These are phyloP conservation scores for Corinectria fuckeliana DNA, from an alignment of 2,329 filamentous ascomycete genomes.

Conservation along the genomic window DNA sequence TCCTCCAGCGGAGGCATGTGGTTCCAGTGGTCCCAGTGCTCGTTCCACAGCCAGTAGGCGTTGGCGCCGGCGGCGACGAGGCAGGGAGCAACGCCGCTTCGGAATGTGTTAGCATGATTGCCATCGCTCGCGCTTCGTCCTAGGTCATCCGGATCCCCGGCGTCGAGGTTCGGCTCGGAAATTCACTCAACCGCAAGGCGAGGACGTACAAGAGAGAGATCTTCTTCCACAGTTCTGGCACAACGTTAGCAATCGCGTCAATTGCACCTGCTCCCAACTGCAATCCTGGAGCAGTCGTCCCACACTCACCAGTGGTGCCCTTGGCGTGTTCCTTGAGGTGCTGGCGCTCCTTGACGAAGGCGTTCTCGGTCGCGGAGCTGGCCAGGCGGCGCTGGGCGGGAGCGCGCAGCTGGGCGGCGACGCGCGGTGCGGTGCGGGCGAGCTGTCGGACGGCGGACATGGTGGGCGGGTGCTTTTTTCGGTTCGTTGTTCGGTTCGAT, in stretches of 20 bases:
- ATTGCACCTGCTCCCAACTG: constrained; percentile 33
- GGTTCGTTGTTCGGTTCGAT: too few species aligned
- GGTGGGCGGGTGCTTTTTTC: constrained; percentile 45
- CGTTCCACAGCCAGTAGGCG: constrained; percentile 88
- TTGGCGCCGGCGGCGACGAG: constrained; percentile 78
- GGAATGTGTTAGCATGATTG: constrained; percentile 31
- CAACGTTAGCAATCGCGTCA: constrained; percentile 42
- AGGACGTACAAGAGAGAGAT: constrained; percentile 88
- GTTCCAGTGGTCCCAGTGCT: constrained; percentile 95
- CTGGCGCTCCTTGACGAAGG: constrained; percentile 90
- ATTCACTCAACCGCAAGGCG: constrained; percentile 37
- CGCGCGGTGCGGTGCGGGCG: constrained; percentile 68
- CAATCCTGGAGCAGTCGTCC: constrained; percentile 7
- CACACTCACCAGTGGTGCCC: constrained; percentile 80
- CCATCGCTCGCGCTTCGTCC: constrained; percentile 21
- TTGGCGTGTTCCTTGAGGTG: constrained; percentile 91
- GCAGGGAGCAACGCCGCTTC: constrained; percentile 76
- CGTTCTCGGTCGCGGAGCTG: constrained; percentile 80
- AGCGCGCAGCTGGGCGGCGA: constrained; percentile 64
- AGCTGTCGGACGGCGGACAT: constrained; percentile 72
- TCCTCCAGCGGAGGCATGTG: constrained; percentile 90
- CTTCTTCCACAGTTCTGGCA: constrained; percentile 91
- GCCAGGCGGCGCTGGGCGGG: constrained; percentile 74
- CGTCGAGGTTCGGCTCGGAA: constrained; percentile 24
- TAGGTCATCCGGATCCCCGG: constrained; percentile 23